Evolutionary conservation across 345 rosid species (phyloP).

Genomic region (Brassica rapa): DNA sequence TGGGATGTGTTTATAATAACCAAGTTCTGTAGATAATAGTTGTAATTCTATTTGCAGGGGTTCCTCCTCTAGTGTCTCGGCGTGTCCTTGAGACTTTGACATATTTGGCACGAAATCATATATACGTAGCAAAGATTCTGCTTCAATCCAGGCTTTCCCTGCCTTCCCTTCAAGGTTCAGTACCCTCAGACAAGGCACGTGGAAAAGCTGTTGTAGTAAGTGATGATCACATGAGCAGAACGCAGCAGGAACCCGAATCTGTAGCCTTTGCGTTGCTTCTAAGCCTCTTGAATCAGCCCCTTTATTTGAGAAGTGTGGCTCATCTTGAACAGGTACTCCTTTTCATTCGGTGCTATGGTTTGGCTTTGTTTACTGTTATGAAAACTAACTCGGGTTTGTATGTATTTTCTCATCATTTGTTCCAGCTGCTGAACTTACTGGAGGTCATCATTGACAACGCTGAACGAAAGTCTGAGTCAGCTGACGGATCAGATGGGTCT

Average conservation of each 20-base stretch:
- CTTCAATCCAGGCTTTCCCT: conserved; percentile 66
- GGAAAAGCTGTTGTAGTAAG: conserved; percentile 71
- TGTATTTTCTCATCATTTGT: conserved; percentile 14
- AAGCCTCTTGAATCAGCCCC: conserved; percentile 88
- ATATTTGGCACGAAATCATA: conserved; percentile 84
- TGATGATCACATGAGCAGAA: conserved; percentile 46
- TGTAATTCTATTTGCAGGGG: conserved; percentile 49
- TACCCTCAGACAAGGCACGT: conserved; percentile 49
- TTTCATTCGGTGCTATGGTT: conserved; percentile 18
- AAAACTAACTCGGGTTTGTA: not conserved
- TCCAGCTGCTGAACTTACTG: conserved; percentile 83
- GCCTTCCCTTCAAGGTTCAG: conserved; percentile 43
- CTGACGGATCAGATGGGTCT: conserved; percentile 53
- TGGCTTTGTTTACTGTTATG: not conserved
- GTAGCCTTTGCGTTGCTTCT: conserved; percentile 72
- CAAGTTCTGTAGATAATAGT: not conserved
- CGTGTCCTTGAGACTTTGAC: conserved; percentile 89
- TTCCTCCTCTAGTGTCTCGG: conserved; percentile 90
- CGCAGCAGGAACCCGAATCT: conserved; percentile 49
- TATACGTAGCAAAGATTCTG: conserved; percentile 71
- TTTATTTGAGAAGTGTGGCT: conserved; percentile 87
- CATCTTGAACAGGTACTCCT: conserved; percentile 89
- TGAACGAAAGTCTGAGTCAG: conserved; percentile 56
- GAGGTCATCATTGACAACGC: conserved; percentile 81
- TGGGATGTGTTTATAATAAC: not conserved